Evolutionary conservation across 2,329 filamentous ascomycete species (phyloP).

Genomic region (Nemania abortiva): DNA sequence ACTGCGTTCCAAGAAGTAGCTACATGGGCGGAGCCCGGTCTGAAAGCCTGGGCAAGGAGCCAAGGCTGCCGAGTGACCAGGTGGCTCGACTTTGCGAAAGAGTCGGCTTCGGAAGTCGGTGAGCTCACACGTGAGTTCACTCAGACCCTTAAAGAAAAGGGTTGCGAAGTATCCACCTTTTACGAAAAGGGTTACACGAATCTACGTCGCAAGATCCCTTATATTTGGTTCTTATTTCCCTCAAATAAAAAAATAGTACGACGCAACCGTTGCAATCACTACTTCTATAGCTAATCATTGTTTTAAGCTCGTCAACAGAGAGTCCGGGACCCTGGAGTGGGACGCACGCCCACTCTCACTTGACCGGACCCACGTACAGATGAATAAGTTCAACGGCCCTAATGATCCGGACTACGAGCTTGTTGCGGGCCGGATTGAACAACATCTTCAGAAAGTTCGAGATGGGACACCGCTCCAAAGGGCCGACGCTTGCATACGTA

Average conservation of each 20-base stretch:
- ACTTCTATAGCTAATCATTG: not conserved
- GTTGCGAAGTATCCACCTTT: not conserved
- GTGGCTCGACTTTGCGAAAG: not conserved
- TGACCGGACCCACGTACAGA: not conserved
- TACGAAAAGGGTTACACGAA: not conserved
- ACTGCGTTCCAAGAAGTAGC: conserved; percentile 11
- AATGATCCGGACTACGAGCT: not conserved
- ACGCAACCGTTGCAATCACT: not conserved
- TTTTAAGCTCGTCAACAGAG: not conserved
- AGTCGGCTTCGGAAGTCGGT: not conserved
- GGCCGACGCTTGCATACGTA: conserved; percentile 12
- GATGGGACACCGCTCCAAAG: not conserved
- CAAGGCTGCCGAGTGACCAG: not conserved
- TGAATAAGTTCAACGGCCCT: not conserved
- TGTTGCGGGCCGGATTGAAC: not conserved
- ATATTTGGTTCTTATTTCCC: not conserved
- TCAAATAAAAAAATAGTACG: not conserved
- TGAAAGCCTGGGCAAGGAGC: not conserved
- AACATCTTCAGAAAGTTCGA: not conserved
- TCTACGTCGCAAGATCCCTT: not conserved
- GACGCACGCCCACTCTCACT: not conserved
- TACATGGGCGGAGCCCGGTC: conserved; percentile 5
- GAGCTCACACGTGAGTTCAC: not conserved
- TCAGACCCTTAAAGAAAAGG: not conserved
- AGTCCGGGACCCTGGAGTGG: not conserved